Evolutionary conservation across 176 grass and related monocot genomes (phyloP), one percentile per base, ranked within the genome.

Genomic region (Aegilops speltoides): DNA sequence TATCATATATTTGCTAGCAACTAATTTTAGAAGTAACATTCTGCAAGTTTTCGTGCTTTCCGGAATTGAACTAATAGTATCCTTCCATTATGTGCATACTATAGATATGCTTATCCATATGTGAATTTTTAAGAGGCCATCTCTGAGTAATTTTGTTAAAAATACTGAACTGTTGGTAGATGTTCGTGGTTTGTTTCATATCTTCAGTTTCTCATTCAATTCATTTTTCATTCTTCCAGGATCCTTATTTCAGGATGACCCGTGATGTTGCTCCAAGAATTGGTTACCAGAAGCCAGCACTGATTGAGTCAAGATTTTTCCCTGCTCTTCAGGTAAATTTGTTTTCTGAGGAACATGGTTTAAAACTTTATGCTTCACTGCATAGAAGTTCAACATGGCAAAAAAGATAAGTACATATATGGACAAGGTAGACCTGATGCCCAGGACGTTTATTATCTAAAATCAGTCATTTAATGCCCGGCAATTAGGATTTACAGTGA

Each of bases 181-280:
- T 84, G 9, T 81, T 60, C 59, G 33, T 79, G 78, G 41, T 79
- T 68, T 65, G 8, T 63, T 83, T 73, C 38, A 7, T 7, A 26
- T 16, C 59, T 60, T 60, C 5, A 68, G 34, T 40, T 84, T 31
- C 28, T 84, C 32, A 66, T 80, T 68, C 40, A 6, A 83, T 31
- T 83, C 23, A 48, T 15, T 72, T 89, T 79, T 36, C 57, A 12
- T 82, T 85, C 26, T 79, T 87, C 32, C 79, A 96, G 97, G 97
- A 99, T 91, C 97, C 97, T 75, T 99, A 99, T 85, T 99, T 99
- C 73, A 93, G 94, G 85, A 99, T 99, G 97, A 99, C 97, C 50
- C 94, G 97, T 50, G 97, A 99, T 68, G 97, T 99, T 93, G 97
- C 97, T 85, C 94, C 97, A 62, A 99, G 94, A 88, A 89, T 99